A percentile compares a stretch with the other conserved stretches of the same genome.
phyloP scores from a whole-genome alignment of 345 rosid genomes.

The Pseudoturritis turrita region DNA sequence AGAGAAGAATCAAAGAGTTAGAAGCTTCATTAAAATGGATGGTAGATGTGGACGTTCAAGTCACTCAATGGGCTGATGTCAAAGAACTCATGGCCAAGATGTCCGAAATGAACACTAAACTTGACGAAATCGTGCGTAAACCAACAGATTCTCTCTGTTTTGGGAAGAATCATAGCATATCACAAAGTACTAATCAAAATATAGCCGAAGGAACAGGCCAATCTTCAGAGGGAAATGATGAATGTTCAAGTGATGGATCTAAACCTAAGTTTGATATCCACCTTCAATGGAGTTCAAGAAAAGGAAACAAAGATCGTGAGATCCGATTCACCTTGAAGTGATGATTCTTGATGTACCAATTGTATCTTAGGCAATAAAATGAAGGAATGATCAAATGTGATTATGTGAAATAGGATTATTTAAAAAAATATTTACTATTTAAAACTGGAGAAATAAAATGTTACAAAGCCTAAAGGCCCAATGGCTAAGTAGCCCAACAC shows the following conservation, averaged over 20 bases:
- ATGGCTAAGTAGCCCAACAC: no score
- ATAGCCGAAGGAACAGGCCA: not conserved
- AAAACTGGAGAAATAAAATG: no score
- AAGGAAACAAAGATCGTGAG: not conserved
- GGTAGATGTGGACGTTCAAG: constrained; percentile 22
- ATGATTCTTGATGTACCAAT: not conserved
- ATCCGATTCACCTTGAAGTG: not conserved
- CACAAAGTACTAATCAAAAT: not conserved
- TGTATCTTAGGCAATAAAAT: not conserved
- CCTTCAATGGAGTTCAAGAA: constrained; percentile 13
- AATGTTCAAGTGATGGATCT: not conserved
- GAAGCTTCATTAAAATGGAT: constrained; percentile 30
- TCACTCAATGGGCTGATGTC: constrained; percentile 10
- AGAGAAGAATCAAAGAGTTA: constrained; percentile 19
- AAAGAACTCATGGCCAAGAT: constrained; percentile 10
- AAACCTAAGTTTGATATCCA: constrained; percentile 24
- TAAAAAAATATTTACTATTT: no score
- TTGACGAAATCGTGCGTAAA: not conserved
- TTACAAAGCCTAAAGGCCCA: no score
- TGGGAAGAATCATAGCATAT: not conserved
- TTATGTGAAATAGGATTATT: not conserved
- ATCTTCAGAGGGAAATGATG: not conserved
- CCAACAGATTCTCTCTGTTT: not conserved
- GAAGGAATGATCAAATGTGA: not conserved
- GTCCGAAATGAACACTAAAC: constrained; percentile 24